Conservation (phyloP, 2,329 filamentous ascomycete species). For the Fusarium sp. region DNA sequence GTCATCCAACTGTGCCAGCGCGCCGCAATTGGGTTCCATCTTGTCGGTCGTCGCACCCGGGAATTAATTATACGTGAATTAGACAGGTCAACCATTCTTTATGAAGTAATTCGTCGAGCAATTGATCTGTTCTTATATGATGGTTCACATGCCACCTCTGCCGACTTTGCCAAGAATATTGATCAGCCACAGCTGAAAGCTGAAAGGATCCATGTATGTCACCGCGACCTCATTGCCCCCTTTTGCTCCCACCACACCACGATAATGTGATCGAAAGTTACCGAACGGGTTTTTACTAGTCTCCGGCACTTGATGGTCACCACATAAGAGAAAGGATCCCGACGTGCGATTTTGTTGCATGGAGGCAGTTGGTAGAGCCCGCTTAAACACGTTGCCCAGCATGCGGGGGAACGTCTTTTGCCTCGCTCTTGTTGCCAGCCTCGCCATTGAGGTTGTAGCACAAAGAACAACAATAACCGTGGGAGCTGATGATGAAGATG, state of each 20-base stretch:
- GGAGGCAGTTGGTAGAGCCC: background rate
- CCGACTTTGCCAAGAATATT: background rate
- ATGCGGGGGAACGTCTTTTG: background rate
- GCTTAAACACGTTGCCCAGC: background rate
- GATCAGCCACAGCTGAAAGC: background rate
- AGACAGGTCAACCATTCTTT: background rate
- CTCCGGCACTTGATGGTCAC: background rate
- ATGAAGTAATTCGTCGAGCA: background rate
- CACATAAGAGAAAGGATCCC: background rate
- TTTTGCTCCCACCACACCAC: background rate
- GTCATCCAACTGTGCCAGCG: slow-evolving; percentile 13
- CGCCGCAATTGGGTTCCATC: slow-evolving; percentile 1
- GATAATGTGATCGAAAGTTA: background rate
- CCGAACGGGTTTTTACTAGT: background rate
- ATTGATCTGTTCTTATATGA: background rate
- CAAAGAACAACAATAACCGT: background rate
- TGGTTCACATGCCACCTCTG: background rate
- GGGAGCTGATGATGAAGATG: background rate
- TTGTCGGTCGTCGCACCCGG: background rate
- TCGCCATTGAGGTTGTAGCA: background rate
- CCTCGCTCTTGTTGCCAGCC: background rate
- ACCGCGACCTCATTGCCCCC: background rate
- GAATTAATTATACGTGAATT: background rate
- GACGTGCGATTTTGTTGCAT: background rate
- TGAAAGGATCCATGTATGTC: background rate